Percentiles rank a stretch among this genome's conserved stretches.
These are phyloP conservation scores for Pythium folliculosum DNA, from an alignment of 352 stramenopile genomes.

Conservation along the genomic window DNA sequence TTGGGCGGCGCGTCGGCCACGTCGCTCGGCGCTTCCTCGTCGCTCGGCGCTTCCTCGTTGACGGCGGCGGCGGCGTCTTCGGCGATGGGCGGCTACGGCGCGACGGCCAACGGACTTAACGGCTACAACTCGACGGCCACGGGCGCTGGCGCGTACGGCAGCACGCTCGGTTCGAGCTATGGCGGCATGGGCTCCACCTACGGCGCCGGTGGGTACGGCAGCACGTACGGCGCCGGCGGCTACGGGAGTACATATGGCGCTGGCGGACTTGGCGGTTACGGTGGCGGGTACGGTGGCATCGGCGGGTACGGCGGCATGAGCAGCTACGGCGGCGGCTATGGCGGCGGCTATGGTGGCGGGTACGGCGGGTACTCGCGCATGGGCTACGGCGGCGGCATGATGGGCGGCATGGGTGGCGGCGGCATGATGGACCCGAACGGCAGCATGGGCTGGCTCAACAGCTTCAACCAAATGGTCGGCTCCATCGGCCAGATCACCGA, in stretches of 20 bases:
- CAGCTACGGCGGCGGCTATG: constrained; percentile 26
- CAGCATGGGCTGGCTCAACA: constrained; percentile 37
- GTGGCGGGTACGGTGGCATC: constrained; percentile 22
- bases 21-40: background rate
- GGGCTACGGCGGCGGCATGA: constrained; percentile 31
- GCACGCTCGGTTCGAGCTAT: constrained; percentile 7
- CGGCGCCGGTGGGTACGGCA: constrained; percentile 8
- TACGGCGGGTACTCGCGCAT: constrained; percentile 20
- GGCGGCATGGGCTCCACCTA: constrained; percentile 4
- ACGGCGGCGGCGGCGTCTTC: constrained; percentile 2
- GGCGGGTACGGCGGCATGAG: constrained; percentile 15
- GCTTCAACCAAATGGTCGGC: constrained; percentile 40
- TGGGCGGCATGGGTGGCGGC: constrained; percentile 22
- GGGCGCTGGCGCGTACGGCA: constrained; percentile 18
- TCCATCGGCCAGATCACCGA: constrained; percentile 47
- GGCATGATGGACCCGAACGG: constrained; percentile 42
- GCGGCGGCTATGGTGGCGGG: constrained; percentile 21
- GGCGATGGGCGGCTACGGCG: constrained; percentile 2
- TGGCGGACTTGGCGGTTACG: background rate
- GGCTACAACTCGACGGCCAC: constrained; percentile 11
- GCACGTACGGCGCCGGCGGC: constrained; percentile 17
- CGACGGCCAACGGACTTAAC: background rate
- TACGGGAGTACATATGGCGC: constrained; percentile 21
- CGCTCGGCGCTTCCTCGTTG: background rate
- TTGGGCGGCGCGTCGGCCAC: background rate